Base-by-base conservation (phyloP, 805 yeast genomes). In the Tanozyma kutaoensis region DNA sequence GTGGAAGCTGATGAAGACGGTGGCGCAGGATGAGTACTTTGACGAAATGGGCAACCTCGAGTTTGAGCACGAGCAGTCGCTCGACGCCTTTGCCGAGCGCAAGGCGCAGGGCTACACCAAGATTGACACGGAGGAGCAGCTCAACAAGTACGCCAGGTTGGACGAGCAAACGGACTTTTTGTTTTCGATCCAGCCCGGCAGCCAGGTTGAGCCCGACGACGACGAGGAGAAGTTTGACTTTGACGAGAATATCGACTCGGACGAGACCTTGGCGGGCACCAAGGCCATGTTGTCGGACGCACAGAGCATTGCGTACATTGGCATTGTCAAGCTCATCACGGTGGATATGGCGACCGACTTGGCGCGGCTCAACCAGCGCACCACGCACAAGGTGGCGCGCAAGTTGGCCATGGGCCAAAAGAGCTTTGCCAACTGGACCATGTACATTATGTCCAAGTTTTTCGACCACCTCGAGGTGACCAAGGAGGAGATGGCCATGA, bases 221-320 rank as follows among this genome's bases (percentile, higher is more conserved):
- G 51, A 46, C 10, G 56, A 48, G 12, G 40, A 38, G 7, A 50
- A 46, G 13, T 39, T 46, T 15, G 47, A 50, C 6, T 46, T 50
- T 34, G 69, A 59, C 23, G 75, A 56, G 17, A 48, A 48, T 15
- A 24, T 58, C 8, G 61, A 57, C 34, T 69, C 82, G 0, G 51
- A 53, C n/a, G 71, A 69, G 24, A 93, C 86, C 30, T 56, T 91
- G 36, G 70, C 71, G 28, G 68, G 88, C 1, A 91, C 96, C 4
- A 82, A 76, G 46, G 69, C 72, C 14, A 69, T 91, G 70, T 62
- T 91, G 11, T 63, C 73, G 6, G 97, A 84, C 12, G 61, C 77
- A 11, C 95, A 91, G 48, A 76, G 81, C 42, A 76, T 86, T 34
- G 97, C 97, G 2, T 91, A 91, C 45, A 79, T 80, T 5, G 97